These are phyloP conservation scores for Cordyceps cateniannulata DNA, from an alignment of 2,329 filamentous ascomycete species.

Conservation along the genomic window DNA sequence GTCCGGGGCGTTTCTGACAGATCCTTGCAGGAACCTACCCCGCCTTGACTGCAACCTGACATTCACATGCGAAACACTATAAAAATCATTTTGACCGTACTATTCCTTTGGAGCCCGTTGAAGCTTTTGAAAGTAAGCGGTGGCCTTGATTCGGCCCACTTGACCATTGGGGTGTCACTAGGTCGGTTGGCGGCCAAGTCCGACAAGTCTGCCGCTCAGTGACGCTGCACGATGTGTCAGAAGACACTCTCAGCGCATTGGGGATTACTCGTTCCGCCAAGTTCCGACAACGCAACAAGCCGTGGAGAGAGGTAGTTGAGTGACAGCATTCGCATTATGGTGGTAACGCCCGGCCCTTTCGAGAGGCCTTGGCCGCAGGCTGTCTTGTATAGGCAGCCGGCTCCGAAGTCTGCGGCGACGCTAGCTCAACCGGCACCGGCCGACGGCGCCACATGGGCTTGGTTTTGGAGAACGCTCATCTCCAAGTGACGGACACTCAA, in stretches of 20 bases:
- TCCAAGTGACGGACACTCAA: neutral
- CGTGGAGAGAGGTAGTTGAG: neutral
- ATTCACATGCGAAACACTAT: neutral
- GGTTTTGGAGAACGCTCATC: neutral
- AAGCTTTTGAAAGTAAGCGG: neutral
- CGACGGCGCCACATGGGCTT: constrained; percentile 6
- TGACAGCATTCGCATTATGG: neutral
- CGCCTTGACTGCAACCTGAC: neutral
- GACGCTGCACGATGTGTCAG: neutral
- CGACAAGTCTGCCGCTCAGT: neutral
- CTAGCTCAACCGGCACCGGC: constrained; percentile 9
- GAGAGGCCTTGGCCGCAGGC: neutral
- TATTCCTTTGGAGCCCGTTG: neutral
- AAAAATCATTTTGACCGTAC: neutral
- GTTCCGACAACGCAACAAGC: neutral
- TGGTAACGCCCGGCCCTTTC: neutral
- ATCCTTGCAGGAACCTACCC: neutral
- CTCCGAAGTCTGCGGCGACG: neutral
- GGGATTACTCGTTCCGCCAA: neutral
- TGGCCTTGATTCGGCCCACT: neutral
- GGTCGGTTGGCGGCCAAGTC: constrained; percentile 7
- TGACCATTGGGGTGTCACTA: neutral
- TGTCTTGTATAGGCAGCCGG: neutral
- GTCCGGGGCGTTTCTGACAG: neutral
- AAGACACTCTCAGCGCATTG: neutral